Base-by-base conservation (phyloP, 2,329 filamentous ascomycete species). In the Phaeosphaeriaceae sp. region DNA sequence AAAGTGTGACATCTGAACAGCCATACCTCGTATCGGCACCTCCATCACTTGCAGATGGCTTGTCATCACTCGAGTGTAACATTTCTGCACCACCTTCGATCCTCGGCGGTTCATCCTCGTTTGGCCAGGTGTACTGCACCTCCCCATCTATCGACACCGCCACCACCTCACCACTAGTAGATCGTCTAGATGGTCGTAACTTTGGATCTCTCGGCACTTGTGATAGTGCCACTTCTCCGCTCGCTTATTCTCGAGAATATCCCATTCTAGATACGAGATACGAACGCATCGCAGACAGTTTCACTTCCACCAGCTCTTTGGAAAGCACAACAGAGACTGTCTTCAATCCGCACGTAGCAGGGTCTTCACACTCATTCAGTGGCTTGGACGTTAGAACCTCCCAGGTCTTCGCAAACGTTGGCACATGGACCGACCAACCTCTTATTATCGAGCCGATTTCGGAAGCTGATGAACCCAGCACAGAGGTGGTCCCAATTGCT, bases 81-180 rank as follows among this genome's bases (percentile, higher is more conserved):
- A 47, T 62, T 13, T 71, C 68, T 2, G 64, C 56, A 26, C 60
- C 70, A 6, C 60, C 64, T 4, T 73, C 70, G 6, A 46, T 68
- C 6, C 42, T 56, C 13, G 70, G 63, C 16, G 66, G 52, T 11
- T 55, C 56, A 12, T 64, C 61, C 7, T 67, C 66, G 3, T 56
- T 63, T 17, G 54, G 52, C 18, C 63, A 63, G 13, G 52, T 50
- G 21, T 60, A 60, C 30, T 61, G 39, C 56, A 48, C 63, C 35
- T 67, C 66, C 3, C 61, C 63, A 3, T 70, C 60, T 5, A 63
- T 64, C 28, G 62, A 61, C 3, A 66, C 62, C 3, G 58, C 52
- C 8, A 56, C 64, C 4, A 68, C 66, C 30, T 71, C 67, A 3
- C 66, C 68, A 11, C 42, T 69, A 1, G 42, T 57, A 7, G 55